Conservation (phyloP, 2,329 filamentous ascomycete genomes). For the Remersonia thermophila region DNA sequence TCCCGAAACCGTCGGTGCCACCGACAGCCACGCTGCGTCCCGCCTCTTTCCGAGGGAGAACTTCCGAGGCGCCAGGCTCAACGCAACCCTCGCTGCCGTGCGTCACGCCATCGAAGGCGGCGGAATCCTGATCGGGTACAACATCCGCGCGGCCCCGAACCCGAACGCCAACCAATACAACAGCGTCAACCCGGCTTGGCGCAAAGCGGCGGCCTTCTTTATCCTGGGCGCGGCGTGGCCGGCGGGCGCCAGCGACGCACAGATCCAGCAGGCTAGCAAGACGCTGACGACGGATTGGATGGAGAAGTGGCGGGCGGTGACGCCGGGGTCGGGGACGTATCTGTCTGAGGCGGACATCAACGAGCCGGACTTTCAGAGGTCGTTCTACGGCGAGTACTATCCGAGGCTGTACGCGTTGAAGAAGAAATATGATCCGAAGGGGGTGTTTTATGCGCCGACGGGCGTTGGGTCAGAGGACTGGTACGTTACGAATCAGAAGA, state of each 20-base stretch:
- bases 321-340: slow-evolving; percentile 15
- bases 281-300: slow-evolving; percentile 23
- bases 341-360: slow-evolving; percentile 13
- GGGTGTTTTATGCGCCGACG: slow-evolving; percentile 15
- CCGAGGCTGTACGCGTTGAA: slow-evolving; percentile 11
- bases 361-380: slow-evolving; percentile 13
- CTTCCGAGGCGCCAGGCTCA: slow-evolving; percentile 21
- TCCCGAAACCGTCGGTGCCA: slow-evolving; percentile 29
- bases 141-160: slow-evolving; percentile 24
- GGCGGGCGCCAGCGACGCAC: slow-evolving; percentile 4
- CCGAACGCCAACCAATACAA: slow-evolving; percentile 24
- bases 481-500: slow-evolving; percentile 8
- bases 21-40: slow-evolving; percentile 16
- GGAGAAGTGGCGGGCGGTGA: slow-evolving; percentile 16
- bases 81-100: slow-evolving; percentile 25
- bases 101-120: slow-evolving; percentile 28
- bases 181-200: slow-evolving; percentile 38
- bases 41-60: slow-evolving; percentile 21
- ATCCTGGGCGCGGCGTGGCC: slow-evolving; percentile 21
- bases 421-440: slow-evolving; percentile 14
- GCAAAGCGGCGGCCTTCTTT: slow-evolving; percentile 27
- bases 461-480: slow-evolving; percentile 16
- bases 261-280: slow-evolving; percentile 13
- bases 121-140: slow-evolving; percentile 29
- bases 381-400: slow-evolving; percentile 15